Percentiles rank a stretch among this genome's conserved stretches.
Evolutionary conservation across 371 early-diverging fungal species (phyloP).

Genomic region (Dinochytrium kinnereticum): DNA sequence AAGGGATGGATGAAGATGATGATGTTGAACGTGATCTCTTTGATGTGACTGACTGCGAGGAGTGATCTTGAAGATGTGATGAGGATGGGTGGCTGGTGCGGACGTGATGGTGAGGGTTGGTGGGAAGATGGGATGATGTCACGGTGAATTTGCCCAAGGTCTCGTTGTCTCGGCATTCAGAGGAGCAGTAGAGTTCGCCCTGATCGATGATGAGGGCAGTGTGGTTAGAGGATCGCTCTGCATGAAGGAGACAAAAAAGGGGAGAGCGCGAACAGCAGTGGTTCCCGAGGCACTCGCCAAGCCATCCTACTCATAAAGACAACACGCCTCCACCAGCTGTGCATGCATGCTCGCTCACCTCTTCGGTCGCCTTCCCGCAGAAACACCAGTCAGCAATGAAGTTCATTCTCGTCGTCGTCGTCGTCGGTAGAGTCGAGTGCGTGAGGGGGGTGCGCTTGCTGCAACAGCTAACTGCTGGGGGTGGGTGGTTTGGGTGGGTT

Average conservation of each 20-base stretch:
- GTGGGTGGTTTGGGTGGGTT: background rate
- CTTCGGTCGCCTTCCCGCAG: slow-evolving; percentile 2
- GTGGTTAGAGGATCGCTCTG: background rate
- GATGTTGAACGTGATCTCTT: background rate
- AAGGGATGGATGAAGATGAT: background rate
- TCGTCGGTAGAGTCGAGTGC: background rate
- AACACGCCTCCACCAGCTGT: too few species aligned
- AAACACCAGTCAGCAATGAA: slow-evolving; percentile 1
- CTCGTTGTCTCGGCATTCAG: background rate
- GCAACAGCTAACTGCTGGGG: too few species aligned
- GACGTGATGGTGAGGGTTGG: background rate
- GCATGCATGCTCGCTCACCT: background rate
- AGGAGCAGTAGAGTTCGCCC: slow-evolving; percentile 10
- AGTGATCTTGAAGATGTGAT: background rate
- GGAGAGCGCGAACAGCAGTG: too few species aligned
- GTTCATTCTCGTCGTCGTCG: background rate
- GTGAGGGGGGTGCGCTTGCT: background rate
- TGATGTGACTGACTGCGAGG: background rate
- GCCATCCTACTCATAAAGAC: too few species aligned
- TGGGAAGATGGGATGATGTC: background rate
- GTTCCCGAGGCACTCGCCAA: too few species aligned
- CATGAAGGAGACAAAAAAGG: background rate
- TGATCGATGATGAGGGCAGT: background rate
- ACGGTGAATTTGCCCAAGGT: background rate
- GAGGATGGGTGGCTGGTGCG: background rate